A percentile compares a stretch with the other conserved stretches of the same genome.
These are phyloP conservation scores for Alternaria arbusti DNA, from an alignment of 2,329 filamentous ascomycete species.

Conservation along the genomic window DNA sequence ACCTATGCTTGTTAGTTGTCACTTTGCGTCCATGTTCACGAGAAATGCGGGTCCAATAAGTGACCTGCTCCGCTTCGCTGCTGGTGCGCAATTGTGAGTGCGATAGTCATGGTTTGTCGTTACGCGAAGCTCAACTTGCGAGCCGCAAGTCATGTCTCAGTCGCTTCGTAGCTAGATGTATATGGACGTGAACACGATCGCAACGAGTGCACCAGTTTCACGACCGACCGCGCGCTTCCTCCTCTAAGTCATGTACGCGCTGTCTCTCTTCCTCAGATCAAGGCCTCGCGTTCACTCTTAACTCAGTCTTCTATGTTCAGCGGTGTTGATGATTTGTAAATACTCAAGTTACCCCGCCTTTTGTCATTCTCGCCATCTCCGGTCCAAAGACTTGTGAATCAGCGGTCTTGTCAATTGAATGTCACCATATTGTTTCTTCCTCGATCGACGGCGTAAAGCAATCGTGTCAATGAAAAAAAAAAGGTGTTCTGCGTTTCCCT, in stretches of 20 bases:
- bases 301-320: background rate
- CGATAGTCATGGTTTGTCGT: no score
- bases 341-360: background rate
- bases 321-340: background rate
- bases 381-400: background rate
- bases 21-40: no score
- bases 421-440: background rate
- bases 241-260: background rate
- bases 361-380: background rate
- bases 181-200: background rate
- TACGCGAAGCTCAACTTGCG: background rate
- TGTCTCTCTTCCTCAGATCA: background rate
- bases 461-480: background rate
- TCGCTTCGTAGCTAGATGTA: background rate
- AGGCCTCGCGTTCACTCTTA: background rate
- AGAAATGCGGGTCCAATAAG: no score
- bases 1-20: no score
- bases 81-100: no score
- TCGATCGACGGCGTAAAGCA: background rate
- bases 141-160: background rate
- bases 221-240: background rate
- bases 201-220: background rate
- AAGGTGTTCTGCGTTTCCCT: background rate
- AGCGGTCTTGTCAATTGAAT: background rate
- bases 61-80: no score